Evolutionary conservation across 257 asterid genomes (phyloP).

Genomic region (Solanum virginianum): DNA sequence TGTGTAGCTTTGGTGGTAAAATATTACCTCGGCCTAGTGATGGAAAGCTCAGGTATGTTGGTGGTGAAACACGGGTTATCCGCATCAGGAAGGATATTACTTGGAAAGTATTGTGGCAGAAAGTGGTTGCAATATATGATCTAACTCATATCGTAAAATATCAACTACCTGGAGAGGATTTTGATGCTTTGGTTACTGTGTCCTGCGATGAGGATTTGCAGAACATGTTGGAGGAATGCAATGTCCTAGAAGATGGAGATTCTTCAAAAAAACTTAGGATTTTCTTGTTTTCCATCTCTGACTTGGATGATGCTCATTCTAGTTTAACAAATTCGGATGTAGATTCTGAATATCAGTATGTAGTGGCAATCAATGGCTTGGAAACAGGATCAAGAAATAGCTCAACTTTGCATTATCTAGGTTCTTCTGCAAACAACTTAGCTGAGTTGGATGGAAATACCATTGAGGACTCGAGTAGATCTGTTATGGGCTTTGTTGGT

Average conservation of each 20-base stretch:
- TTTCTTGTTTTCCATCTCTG: slow-evolving; percentile 62
- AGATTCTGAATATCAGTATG: slow-evolving; percentile 68
- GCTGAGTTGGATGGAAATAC: slow-evolving; percentile 39
- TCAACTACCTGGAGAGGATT: slow-evolving; percentile 97
- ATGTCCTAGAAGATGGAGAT: slow-evolving; percentile 38
- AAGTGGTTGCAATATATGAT: slow-evolving; percentile 38
- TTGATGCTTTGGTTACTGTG: slow-evolving; percentile 82
- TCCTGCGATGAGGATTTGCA: slow-evolving; percentile 76
- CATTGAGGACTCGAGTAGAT: slow-evolving; percentile 25
- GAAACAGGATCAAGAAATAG: slow-evolving; percentile 34
- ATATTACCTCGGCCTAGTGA: slow-evolving; percentile 90
- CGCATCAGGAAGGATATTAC: slow-evolving; percentile 56
- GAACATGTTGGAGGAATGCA: slow-evolving; percentile 94
- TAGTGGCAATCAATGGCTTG: slow-evolving; percentile 75
- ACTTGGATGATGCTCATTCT: slow-evolving; percentile 57
- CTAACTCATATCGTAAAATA: slow-evolving; percentile 55
- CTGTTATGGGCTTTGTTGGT: slow-evolving; percentile 27
- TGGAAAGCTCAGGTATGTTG: slow-evolving; percentile 86
- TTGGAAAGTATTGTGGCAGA: slow-evolving; percentile 63
- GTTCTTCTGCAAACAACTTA: slow-evolving; percentile 45
- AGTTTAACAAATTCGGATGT: slow-evolving; percentile 32
- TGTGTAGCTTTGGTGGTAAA: slow-evolving; percentile 90
- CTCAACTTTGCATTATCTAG: slow-evolving; percentile 28
- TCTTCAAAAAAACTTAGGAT: slow-evolving; percentile 58
- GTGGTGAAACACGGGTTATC: slow-evolving; percentile 89